A percentile compares a stretch with the other conserved stretches of the same genome.
phyloP scores from a whole-genome alignment of 768 basidiomycete species.

The Pleurotus ostreatus region DNA sequence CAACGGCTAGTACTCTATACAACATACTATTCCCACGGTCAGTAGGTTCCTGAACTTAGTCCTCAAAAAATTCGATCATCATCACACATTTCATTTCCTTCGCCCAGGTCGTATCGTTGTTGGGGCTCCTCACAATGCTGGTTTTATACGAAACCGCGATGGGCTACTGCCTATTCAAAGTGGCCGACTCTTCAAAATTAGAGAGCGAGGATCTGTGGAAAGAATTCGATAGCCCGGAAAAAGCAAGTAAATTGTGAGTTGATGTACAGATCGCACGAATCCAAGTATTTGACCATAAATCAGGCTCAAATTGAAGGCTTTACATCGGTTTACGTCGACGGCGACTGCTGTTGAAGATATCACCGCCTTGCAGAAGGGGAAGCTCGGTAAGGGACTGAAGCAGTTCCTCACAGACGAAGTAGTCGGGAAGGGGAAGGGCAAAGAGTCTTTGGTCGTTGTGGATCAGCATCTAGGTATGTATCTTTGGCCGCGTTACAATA shows the following conservation, averaged over 20 bases:
- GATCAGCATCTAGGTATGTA: conserved; percentile 85
- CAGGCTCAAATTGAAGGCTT: conserved; percentile 89
- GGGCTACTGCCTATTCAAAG: conserved; percentile 98
- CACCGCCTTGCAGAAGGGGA: conserved; percentile 87
- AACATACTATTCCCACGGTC: conserved; percentile 20
- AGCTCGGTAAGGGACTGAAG: conserved; percentile 89
- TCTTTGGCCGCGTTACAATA: neutral
- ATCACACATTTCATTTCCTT: neutral
- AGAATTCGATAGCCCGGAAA: conserved; percentile 91
- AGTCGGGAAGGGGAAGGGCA: conserved; percentile 85
- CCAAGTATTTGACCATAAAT: no score
- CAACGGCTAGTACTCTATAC: neutral
- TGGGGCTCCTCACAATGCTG: conserved; percentile 58
- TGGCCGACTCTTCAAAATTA: conserved; percentile 84
- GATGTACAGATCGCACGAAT: no score
- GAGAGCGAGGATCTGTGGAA: conserved; percentile 83
- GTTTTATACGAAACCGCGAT: conserved; percentile 95
- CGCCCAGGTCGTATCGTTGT: conserved; percentile 7
- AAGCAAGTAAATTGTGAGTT: conserved; percentile 86
- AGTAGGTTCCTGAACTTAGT: conserved; percentile 15
- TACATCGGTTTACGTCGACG: conserved; percentile 96
- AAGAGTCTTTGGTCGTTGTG: conserved; percentile 79
- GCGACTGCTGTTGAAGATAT: conserved; percentile 97
- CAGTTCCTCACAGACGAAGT: conserved; percentile 88
- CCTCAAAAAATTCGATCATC: conserved; percentile 19